phyloP scores from a whole-genome alignment of 2,329 filamentous ascomycete genomes.

The Cladosporium sp. region DNA sequence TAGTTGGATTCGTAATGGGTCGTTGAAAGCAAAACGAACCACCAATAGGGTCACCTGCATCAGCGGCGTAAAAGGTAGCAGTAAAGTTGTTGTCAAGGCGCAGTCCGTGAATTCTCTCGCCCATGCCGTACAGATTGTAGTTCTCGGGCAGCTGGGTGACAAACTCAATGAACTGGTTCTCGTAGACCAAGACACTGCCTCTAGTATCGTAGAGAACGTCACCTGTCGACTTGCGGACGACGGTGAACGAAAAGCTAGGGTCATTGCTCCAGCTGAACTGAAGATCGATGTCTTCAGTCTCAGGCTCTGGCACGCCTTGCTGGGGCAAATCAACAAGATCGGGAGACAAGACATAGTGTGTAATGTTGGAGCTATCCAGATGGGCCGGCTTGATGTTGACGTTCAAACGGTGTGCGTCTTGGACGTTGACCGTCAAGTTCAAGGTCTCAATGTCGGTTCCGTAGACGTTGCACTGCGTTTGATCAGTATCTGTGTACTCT shows the following conservation, averaged over 20 bases:
- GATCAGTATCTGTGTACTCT: conserved; percentile 6
- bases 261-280: conserved; percentile 54
- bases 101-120: conserved; percentile 68
- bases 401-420: conserved; percentile 58
- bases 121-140: conserved; percentile 70
- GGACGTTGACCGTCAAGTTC: conserved; percentile 56
- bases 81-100: conserved; percentile 69
- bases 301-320: conserved; percentile 36
- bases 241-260: conserved; percentile 54
- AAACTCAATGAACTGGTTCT: conserved; percentile 76
- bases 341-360: conserved; percentile 60
- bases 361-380: conserved; percentile 39
- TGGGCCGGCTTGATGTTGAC: conserved; percentile 66
- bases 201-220: conserved; percentile 66
- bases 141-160: conserved; percentile 62
- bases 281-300: conserved; percentile 44
- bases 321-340: conserved; percentile 57
- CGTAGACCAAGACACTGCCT: conserved; percentile 63
- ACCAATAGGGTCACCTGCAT: conserved; percentile 62
- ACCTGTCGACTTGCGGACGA: conserved; percentile 54
- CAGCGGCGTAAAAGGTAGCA: conserved; percentile 63
- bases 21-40: neutral
- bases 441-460: conserved; percentile 63
- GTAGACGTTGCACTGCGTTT: conserved; percentile 12
- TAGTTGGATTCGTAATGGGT: too few species aligned